Evolutionary conservation across 129 eudicot species (phyloP), one percentile per base, ranked within the genome.

Genomic region (Artemisia tridentata): DNA sequence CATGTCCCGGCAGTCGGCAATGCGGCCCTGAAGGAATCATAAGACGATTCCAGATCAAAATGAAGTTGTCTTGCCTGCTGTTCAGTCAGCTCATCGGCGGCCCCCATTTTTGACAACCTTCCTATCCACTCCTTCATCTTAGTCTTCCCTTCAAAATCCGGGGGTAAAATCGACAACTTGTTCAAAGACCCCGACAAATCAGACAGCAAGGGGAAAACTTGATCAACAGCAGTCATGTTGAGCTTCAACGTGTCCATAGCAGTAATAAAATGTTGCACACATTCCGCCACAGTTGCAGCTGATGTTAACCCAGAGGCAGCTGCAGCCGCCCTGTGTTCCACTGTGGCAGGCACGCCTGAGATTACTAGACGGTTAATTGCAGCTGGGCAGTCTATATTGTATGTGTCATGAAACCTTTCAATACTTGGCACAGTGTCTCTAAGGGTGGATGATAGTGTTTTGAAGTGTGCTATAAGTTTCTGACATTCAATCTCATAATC

Each of bases 141-240:
- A 3, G 86, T 86, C 85, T 88, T 91, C 60, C 97, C 97, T 61
- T 93, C 98, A 38, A 93, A 93, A 38, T 93, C 98, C 3, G 85
- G 84, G 3, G 89, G 87, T 59, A 87, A 78, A 38, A 93, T 81
- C 1, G 92, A 65, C 67, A 93, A 82, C 83, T 87, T 93, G 57
- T 84, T 87, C 12, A 89, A 84, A 2, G 96, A 87, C 9, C 84
- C 84, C 1, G 92, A 87, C 64, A 87, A 75, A 65, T 89, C 96
- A 17, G 90, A 85, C 0, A 93, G 72, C 80, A 93, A 45, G 0
- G 96, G 98, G 62, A 87, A 89, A 62, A 93, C 90, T 78, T 93
- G 95, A 82, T 89, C 98, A 48, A 93, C 98, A 0, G 96, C 96
- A 29, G 91, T 78, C 98, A 93, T 93, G 50, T 87, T 87, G 83